Evolutionary conservation across 2,329 filamentous ascomycete species (phyloP).

Genomic region (Dactylellina parvicollis): DNA sequence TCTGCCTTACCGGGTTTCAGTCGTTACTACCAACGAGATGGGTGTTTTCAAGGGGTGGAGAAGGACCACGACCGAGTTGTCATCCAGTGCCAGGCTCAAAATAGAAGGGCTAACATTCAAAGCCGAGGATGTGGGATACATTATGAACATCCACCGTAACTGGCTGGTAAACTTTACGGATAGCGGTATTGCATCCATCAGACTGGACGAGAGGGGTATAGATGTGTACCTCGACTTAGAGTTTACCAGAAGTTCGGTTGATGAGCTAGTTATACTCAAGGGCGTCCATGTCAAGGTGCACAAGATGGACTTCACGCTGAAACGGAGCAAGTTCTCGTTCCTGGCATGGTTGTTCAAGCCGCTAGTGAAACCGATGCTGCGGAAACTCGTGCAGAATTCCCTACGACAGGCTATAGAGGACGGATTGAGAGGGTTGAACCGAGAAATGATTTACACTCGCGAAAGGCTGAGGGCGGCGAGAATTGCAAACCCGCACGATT

Average conservation of each 20-base stretch:
- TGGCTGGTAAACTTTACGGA: constrained; percentile 79
- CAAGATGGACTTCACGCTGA: constrained; percentile 81
- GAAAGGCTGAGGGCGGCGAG: constrained; percentile 86
- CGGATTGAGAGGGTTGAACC: constrained; percentile 77
- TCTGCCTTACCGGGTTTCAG: constrained; percentile 81
- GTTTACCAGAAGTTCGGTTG: constrained; percentile 78
- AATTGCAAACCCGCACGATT: constrained; percentile 80
- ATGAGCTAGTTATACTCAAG: constrained; percentile 81
- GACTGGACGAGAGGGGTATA: constrained; percentile 84
- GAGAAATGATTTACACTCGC: constrained; percentile 84
- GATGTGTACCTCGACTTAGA: constrained; percentile 88
- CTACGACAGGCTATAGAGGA: constrained; percentile 77
- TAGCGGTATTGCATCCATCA: constrained; percentile 84
- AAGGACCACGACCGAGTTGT: constrained; percentile 73
- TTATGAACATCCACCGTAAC: constrained; percentile 77
- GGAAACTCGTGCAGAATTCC: constrained; percentile 80
- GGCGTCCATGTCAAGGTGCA: constrained; percentile 83
- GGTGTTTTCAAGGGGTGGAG: constrained; percentile 82
- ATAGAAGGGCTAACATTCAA: constrained; percentile 83
- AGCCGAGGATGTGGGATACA: constrained; percentile 89
- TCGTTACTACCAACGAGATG: constrained; percentile 86
- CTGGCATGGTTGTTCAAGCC: constrained; percentile 86
- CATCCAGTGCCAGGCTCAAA: constrained; percentile 78
- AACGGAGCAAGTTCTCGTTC: constrained; percentile 78
- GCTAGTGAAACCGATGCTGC: constrained; percentile 80